These are phyloP conservation scores for Plasmodium chabaudi DNA, from an alignment of 169 alveolate species.

Conservation along the genomic window DNA sequence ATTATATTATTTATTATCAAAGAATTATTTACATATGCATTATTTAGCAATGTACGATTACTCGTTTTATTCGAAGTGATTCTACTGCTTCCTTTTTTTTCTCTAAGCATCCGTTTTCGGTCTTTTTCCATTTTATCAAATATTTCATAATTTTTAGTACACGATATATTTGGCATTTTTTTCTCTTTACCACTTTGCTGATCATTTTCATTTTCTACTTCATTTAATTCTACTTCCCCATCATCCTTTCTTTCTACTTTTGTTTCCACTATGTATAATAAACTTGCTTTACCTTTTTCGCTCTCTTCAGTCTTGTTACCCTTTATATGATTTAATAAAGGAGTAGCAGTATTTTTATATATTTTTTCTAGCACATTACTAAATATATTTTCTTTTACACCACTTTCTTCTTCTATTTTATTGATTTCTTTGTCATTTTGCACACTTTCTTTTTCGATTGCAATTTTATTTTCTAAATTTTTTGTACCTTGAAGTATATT, in stretches of 20 bases:
- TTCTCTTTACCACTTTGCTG: constrained; percentile 3
- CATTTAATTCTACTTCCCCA: constrained; percentile 3
- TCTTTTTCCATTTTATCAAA: constrained; percentile 60
- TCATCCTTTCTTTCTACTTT: not conserved
- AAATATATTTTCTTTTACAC: constrained; percentile 18
- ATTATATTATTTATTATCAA: constrained; percentile 26
- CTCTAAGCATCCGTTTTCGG: constrained; percentile 28
- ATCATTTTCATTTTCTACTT: constrained; percentile 9
- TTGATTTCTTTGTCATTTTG: not conserved
- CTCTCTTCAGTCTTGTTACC: constrained; percentile 9
- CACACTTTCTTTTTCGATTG: constrained; percentile 4
- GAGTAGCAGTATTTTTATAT: constrained; percentile 18
- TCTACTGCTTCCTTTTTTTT: constrained; percentile 7
- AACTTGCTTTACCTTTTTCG: constrained; percentile 1
- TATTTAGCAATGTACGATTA: constrained; percentile 18
- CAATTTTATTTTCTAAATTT: not conserved
- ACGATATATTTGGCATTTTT: not conserved
- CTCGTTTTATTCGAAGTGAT: constrained; percentile 15
- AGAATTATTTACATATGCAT: constrained; percentile 43
- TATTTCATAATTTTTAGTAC: constrained; percentile 18
- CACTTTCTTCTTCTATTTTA: constrained; percentile 1
- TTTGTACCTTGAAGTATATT: not conserved
- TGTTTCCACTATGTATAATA: constrained; percentile 3
- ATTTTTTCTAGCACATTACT: constrained; percentile 30
- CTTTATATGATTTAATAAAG: not conserved